phyloP scores from a whole-genome alignment of 2,329 filamentous ascomycete genomes.

The Trichoderma polysporum region DNA sequence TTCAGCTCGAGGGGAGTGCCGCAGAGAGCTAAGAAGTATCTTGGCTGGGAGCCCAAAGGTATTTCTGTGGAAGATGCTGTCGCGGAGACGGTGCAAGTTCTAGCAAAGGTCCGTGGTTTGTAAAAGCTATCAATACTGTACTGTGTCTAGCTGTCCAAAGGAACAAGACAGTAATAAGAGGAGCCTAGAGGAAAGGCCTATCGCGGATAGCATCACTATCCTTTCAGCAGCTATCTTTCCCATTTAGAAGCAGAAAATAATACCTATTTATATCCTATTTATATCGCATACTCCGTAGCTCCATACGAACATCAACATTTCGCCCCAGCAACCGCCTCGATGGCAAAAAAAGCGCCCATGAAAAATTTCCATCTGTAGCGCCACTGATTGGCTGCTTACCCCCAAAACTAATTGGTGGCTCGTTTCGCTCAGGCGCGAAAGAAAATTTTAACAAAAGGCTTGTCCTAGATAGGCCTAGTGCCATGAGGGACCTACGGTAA shows the following conservation, averaged over 20 bases:
- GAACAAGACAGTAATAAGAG: neutral
- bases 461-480: constrained; percentile 12
- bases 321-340: constrained; percentile 1
- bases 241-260: neutral
- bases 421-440: neutral
- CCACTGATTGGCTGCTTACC: constrained; percentile 1
- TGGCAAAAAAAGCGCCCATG: neutral
- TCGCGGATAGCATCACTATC: neutral
- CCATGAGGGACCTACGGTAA: neutral
- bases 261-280: too few relatives aligned
- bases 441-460: constrained; percentile 20
- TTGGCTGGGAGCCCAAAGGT: constrained; percentile 46
- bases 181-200: neutral
- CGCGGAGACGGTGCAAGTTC: constrained; percentile 36
- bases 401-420: neutral
- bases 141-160: neutral
- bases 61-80: constrained; percentile 41
- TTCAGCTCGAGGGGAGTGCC: constrained; percentile 46
- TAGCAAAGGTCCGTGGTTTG: constrained; percentile 41
- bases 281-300: neutral
- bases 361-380: neutral
- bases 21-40: constrained; percentile 44
- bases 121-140: neutral
- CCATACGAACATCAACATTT: neutral
- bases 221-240: neutral